phyloP scores from a whole-genome alignment of 768 basidiomycete species.

The Boletus rubescentipes region DNA sequence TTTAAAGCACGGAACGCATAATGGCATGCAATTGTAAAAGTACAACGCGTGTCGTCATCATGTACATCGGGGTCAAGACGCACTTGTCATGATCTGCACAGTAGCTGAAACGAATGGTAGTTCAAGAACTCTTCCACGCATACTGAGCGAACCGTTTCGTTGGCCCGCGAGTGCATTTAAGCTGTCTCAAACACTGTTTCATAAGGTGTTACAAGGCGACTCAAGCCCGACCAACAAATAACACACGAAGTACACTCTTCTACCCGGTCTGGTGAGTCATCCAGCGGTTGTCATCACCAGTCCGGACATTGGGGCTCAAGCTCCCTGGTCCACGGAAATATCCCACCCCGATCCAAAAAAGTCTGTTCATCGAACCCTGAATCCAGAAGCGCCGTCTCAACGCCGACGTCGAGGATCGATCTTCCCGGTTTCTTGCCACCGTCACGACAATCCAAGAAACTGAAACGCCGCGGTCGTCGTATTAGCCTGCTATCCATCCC shows the following conservation, averaged over 20 bases:
- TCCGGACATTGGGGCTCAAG: neutral
- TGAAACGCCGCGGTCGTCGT: conserved; percentile 1
- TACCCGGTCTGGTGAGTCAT: too few relatives aligned
- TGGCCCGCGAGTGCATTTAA: too few relatives aligned
- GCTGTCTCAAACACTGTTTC: too few relatives aligned
- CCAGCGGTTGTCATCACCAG: conserved; percentile 14
- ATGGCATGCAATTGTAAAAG: too few relatives aligned
- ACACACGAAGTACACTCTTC: too few relatives aligned
- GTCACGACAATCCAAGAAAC: conserved; percentile 32
- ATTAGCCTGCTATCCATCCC: neutral
- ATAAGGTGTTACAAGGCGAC: too few relatives aligned
- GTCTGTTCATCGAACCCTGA: conserved; percentile 14
- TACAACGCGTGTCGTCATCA: too few relatives aligned
- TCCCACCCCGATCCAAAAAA: conserved; percentile 8
- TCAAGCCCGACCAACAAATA: too few relatives aligned
- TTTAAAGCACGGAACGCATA: neutral
- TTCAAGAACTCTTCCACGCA: too few relatives aligned
- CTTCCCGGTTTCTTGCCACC: conserved; percentile 29
- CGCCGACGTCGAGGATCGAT: conserved; percentile 14
- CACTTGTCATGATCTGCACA: neutral
- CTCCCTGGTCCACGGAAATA: conserved; percentile 8
- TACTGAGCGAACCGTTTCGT: too few relatives aligned
- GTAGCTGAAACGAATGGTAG: too few relatives aligned
- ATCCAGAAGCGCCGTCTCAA: conserved; percentile 17
- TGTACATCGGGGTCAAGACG: neutral